Conservation (phyloP, 495 filamentous ascomycete species). For the Penicillium maclennaniae region DNA sequence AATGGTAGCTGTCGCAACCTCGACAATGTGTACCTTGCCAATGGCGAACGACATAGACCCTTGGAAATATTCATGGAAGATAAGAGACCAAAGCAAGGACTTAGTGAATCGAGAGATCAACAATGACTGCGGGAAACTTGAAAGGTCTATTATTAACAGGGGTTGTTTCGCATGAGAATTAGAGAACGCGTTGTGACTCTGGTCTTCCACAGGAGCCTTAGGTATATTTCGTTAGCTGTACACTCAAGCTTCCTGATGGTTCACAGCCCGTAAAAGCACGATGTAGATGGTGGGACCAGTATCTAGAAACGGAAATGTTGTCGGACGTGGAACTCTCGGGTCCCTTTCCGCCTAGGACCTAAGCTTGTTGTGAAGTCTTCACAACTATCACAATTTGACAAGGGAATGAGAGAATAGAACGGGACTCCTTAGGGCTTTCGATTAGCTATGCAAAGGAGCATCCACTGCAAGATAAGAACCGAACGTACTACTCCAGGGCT, state of each 20-base stretch:
- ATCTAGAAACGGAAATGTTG: not conserved
- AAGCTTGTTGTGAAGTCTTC: not conserved
- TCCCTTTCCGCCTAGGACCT: not conserved
- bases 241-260: not conserved
- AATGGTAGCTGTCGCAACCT: slow-evolving; percentile 18
- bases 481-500: not conserved
- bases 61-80: slow-evolving; percentile 17
- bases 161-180: not conserved
- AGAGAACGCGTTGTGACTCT: not conserved
- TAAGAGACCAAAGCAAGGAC: not conserved
- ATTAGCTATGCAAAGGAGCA: too few relatives aligned
- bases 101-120: not conserved
- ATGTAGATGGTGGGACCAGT: not conserved
- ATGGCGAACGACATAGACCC: slow-evolving; percentile 14
- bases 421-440: too few relatives aligned
- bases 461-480: too few relatives aligned
- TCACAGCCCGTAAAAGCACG: not conserved
- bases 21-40: slow-evolving; percentile 20
- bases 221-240: not conserved
- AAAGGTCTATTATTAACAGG: not conserved
- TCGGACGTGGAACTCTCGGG: not conserved
- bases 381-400: too few relatives aligned
- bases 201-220: not conserved
- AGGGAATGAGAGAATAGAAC: too few relatives aligned
- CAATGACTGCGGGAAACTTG: not conserved